Percentiles rank a stretch among this genome's conserved stretches.
phyloP scores from a whole-genome alignment of 202 grass and related monocot species.

The Carex sylvatica region DNA sequence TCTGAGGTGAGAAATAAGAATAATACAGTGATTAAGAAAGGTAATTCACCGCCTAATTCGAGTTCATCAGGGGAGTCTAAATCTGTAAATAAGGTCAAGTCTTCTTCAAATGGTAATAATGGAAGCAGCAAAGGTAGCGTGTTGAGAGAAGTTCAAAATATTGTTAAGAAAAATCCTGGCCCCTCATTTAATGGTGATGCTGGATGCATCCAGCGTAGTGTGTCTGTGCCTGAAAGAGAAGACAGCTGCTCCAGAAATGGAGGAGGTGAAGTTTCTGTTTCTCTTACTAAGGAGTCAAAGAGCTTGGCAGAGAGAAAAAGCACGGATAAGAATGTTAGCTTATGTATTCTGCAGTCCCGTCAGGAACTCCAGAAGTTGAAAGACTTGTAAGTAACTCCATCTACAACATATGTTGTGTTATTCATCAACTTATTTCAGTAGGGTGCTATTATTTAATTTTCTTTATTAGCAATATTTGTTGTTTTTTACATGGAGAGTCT shows the following conservation, averaged over 20 bases:
- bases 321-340: constrained; percentile 33
- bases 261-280: constrained; percentile 34
- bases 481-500: not conserved
- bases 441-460: not conserved
- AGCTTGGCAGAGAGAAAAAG: constrained; percentile 26
- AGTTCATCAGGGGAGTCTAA: constrained; percentile 31
- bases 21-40: constrained; percentile 35
- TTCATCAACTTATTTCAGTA: not conserved
- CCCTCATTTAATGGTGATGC: constrained; percentile 23
- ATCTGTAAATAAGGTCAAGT: constrained; percentile 39
- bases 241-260: constrained; percentile 14
- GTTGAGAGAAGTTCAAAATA: constrained; percentile 27
- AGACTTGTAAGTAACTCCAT: constrained; percentile 67
- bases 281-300: constrained; percentile 32
- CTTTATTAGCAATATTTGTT: constrained; percentile 4
- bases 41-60: constrained; percentile 24
- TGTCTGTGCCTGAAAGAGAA: constrained; percentile 28
- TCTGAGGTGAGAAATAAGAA: constrained; percentile 39
- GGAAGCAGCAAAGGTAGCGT: not conserved
- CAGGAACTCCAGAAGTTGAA: constrained; percentile 55
- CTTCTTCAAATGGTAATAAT: constrained; percentile 23
- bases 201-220: constrained; percentile 3
- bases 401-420: not conserved
- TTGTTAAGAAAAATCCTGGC: constrained; percentile 26
- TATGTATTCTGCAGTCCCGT: constrained; percentile 25